Evolutionary conservation across 2,329 filamentous ascomycete species (phyloP), one percentile per base, ranked within the genome.

Genomic region (Ophiostoma quercus): DNA sequence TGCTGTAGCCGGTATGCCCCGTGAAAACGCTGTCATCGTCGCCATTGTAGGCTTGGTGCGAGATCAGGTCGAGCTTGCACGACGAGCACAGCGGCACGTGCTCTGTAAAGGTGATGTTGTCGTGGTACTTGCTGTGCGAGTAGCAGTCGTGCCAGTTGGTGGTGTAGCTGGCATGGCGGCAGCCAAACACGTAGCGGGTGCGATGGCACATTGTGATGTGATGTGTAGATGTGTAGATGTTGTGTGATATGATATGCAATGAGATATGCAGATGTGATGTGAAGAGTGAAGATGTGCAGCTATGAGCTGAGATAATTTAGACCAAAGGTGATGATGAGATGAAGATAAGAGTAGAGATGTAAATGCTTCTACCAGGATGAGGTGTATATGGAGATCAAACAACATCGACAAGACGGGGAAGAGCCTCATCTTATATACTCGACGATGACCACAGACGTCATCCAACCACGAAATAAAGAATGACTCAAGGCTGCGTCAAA

Each of bases 121-220:
- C 2, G 68, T 62, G 16, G 29, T 16, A 19, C 19, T 9, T 2
- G 66, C 63, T 4, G 62, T 19, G 9, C 32, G n/a, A 1, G 22
- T 5, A 6, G 47, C 68, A 69, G 16, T 19, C 11, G 3, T 1
- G 11, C 67, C 62, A 70, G 1, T 16, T 29, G 8, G 63, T 67
- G 25, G 57, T 19, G 54, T 8, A 11, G 51, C 66, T 37, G 29
- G 34, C 4, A 37, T 71, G 70, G 65, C 67, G 65, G 70, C 70
- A 71, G 12, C 4, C 39, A 51, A 67, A 65, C 8, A 14, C 1
- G 66, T 25, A 41, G 66, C n/a, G 3, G 16, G 34, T 2, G n/a
- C 57, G 66, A 34, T 19, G 8, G 62, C 69, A 71, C 67, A 71
- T 68, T n/a, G 57, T 54, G 68, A n/a, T 9, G 3, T 47, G n/a